Evolutionary conservation across 805 yeast genomes (phyloP), one percentile per base, ranked within the genome.

Genomic region (Peterozyma toletana): DNA sequence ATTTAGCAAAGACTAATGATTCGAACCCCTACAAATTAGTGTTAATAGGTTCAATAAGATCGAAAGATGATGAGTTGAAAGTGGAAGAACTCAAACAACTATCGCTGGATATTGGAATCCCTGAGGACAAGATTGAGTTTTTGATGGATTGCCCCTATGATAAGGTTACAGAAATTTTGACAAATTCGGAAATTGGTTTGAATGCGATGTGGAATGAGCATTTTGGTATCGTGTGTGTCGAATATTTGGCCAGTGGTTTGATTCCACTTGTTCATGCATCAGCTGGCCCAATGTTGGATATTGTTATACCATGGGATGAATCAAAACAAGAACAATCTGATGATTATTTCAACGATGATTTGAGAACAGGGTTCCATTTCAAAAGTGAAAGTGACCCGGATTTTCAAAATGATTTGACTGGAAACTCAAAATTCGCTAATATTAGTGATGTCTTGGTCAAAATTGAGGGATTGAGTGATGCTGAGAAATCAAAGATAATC

Each of bases 171-270:
- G 56, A 64, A 29, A 71, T 77, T 43, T 67, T 95, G 31, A 53
- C 66, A 11, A 64, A 60, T 11, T 75, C 88, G 2, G 75, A 80
- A 21, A 80, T 78, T 55, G 99, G 99, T 5, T 68, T 93, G 35
- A 91, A 93, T 56, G 89, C 96, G 30, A 93, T 93, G 99, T 93
- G 99, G 99, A 93, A 93, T 63, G 99, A 93, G 67, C 99, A 93
- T 66, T 93, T 93, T 61, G 99, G 99, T 15, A 93, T 93, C 55
- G 91, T 96, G 1, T 91, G 93, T 5, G 99, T 93, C 7, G 99
- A 93, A 62, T 87, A 89, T 58, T 70, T 86, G 66, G 82, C 91
- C 2, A 75, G 85, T 43, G 98, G 97, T 0, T 72, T 84, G 27
- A 77, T 93, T 14, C 97, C 99, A 1, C 66, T 93, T 2, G 93